Evolutionary conservation across 2,329 filamentous ascomycete species (phyloP).

Genomic region (Ophiocordyceps camponoti-leonardi): DNA sequence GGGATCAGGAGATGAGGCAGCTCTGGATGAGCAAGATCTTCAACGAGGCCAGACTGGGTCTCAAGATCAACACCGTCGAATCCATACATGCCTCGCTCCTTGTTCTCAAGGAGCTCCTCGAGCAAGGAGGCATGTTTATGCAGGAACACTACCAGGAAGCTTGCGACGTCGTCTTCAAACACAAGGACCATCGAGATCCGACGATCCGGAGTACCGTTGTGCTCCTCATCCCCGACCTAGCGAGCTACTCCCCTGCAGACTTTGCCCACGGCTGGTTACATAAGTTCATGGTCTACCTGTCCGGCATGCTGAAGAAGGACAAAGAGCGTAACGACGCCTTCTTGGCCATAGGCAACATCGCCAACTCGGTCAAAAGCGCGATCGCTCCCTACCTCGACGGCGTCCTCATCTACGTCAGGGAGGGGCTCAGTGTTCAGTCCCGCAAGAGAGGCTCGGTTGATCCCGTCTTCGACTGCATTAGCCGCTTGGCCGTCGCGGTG

Average conservation of each 20-base stretch:
- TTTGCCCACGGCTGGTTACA: slow-evolving; percentile 81
- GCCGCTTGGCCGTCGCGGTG: slow-evolving; percentile 84
- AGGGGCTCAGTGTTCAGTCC: slow-evolving; percentile 72
- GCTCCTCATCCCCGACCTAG: slow-evolving; percentile 77
- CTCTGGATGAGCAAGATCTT: slow-evolving; percentile 86
- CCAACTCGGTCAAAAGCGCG: slow-evolving; percentile 86
- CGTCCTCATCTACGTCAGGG: slow-evolving; percentile 82
- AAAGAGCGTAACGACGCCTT: slow-evolving; percentile 92
- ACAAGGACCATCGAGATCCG: slow-evolving; percentile 81
- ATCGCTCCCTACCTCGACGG: slow-evolving; percentile 92
- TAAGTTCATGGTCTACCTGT: slow-evolving; percentile 93
- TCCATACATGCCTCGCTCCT: slow-evolving; percentile 87
- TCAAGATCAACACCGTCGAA: slow-evolving; percentile 68
- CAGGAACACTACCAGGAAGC: slow-evolving; percentile 82
- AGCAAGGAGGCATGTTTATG: slow-evolving; percentile 99
- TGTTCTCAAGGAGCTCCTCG: slow-evolving; percentile 78
- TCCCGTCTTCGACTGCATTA: slow-evolving; percentile 94
- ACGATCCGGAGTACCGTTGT: slow-evolving; percentile 84
- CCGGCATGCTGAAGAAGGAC: slow-evolving; percentile 83
- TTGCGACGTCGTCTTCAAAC: slow-evolving; percentile 80
- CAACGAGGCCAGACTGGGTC: slow-evolving; percentile 63
- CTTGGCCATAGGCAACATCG: slow-evolving; percentile 87
- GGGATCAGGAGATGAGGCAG: slow-evolving; percentile 75
- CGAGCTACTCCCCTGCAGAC: slow-evolving; percentile 79
- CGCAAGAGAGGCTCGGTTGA: slow-evolving; percentile 45